Conservation (phyloP, 2,329 filamentous ascomycete genomes). For the Exutisphaerella laricina region DNA sequence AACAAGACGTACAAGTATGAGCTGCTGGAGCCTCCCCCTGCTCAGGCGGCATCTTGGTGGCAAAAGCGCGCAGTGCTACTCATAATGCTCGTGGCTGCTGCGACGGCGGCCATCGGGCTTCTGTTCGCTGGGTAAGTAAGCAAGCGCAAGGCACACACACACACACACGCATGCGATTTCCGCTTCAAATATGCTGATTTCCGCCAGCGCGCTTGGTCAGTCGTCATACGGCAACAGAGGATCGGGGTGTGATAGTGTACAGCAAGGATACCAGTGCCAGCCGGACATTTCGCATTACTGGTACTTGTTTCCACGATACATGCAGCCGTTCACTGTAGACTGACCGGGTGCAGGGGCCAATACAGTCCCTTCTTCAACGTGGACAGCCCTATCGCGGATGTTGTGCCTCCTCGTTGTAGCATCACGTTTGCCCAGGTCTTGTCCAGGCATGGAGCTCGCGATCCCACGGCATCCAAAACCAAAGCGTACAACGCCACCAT, state of each 20-base stretch:
- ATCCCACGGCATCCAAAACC: constrained; percentile 68
- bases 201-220: constrained; percentile 7
- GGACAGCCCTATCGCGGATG: constrained; percentile 56
- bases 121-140: constrained; percentile 16
- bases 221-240: neutral
- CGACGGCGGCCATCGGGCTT: constrained; percentile 10
- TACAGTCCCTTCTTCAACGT: constrained; percentile 82
- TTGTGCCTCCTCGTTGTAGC: constrained; percentile 61
- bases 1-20: constrained; percentile 6
- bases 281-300: constrained; percentile 60
- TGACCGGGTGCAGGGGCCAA: constrained; percentile 51
- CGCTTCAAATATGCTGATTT: constrained; percentile 1
- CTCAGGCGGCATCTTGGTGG: neutral
- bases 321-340: neutral
- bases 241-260: constrained; percentile 24
- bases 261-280: constrained; percentile 58
- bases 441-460: constrained; percentile 77
- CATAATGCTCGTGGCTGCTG: constrained; percentile 10
- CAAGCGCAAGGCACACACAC: neutral
- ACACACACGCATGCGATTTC: no score
- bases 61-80: neutral
- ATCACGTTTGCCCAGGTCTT: constrained; percentile 76
- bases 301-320: constrained; percentile 30
- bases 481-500: constrained; percentile 59
- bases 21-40: constrained; percentile 1